Evolutionary conservation across 1,284 basidiomycete genomes (phyloP), one percentile per base, ranked within the genome.

Genomic region (Trichosporon ovoides): DNA sequence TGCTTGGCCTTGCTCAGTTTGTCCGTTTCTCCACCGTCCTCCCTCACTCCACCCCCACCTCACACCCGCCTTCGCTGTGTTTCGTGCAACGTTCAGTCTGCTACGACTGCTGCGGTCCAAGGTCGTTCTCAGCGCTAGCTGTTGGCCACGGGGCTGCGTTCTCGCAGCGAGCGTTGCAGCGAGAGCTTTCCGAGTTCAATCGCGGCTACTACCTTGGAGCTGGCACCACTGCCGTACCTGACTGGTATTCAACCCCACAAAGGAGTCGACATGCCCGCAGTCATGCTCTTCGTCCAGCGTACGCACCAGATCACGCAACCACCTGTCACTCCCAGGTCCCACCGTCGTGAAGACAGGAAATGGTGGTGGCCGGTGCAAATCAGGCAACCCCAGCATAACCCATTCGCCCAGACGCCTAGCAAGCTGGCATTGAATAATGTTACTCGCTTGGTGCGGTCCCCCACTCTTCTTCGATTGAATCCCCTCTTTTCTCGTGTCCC

Each of bases 281-380:
- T 48, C 43, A 48, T 28, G 43, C 43, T 48, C 43, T 48, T n/a
- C 43, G n/a, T 48, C 43, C 43, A 48, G 16, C 43, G 43, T 22
- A 48, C 43, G 22, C 43, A 46, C 14, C 40, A 48, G 24, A 48
- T 48, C 24, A 48, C 13, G n/a, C n/a, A n/a, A n/a, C 22, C 43
- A 48, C 16, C 43, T 22, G 28, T 48, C 22, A 22, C 43, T 10
- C 43, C 43, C 5, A 46, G 24, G 22, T 14, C 43, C 13, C 22
- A 28, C 43, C 43, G n/a, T 24, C 43, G 22, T 18, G 43, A 28
- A n/a, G 2, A 22, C 6, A 28, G 22, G 10, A 48, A 48, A 22
- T 48, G 43, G 43, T 48, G 43, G 43, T 48, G 43, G 43, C 43
- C 22, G n/a, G 20, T 10, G 40, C 40, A 46, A 46, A 20, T 20